Conservation (phyloP, 306 rosid genomes). For the Oxytropis ochrocephala region DNA sequence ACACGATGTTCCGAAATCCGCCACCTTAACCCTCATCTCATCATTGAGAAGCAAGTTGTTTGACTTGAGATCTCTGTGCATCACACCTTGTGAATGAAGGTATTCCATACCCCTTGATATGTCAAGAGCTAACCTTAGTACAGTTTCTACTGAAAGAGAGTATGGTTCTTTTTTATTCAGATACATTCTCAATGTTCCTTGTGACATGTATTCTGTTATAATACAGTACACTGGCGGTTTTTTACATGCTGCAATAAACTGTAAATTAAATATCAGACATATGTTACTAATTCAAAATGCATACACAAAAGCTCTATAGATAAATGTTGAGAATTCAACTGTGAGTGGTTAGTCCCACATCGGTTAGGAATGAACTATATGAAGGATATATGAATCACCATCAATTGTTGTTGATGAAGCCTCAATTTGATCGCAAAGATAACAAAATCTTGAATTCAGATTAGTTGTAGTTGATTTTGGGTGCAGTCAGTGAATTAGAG, state of each 20-base stretch:
- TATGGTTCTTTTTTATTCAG: constrained; percentile 97
- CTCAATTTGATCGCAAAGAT: too few relatives aligned
- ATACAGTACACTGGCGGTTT: constrained; percentile 97
- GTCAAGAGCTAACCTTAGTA: constrained; percentile 89
- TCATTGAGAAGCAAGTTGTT: constrained; percentile 92
- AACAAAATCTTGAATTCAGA: too few relatives aligned
- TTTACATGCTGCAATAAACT: constrained; percentile 97
- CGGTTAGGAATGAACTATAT: too few relatives aligned
- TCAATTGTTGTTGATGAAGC: too few relatives aligned
- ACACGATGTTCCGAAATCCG: constrained; percentile 94
- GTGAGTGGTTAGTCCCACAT: too few relatives aligned
- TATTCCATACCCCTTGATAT: constrained; percentile 97
- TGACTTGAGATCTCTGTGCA: constrained; percentile 89
- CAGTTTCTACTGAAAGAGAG: constrained; percentile 82
- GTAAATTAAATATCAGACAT: constrained; percentile 22
- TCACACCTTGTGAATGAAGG: constrained; percentile 96
- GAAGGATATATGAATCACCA: too few relatives aligned
- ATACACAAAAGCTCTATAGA: too few relatives aligned
- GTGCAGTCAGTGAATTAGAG: too few relatives aligned
- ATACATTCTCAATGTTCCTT: constrained; percentile 97
- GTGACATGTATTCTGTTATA: constrained; percentile 97
- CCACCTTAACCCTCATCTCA: constrained; percentile 98
- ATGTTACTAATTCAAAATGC: background rate
- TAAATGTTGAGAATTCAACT: too few relatives aligned
- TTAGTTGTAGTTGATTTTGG: too few relatives aligned